Evolutionary conservation across 208 protist species (phyloP), one percentile per base, ranked within the genome.

Genomic region (Naegleria fowleri): DNA sequence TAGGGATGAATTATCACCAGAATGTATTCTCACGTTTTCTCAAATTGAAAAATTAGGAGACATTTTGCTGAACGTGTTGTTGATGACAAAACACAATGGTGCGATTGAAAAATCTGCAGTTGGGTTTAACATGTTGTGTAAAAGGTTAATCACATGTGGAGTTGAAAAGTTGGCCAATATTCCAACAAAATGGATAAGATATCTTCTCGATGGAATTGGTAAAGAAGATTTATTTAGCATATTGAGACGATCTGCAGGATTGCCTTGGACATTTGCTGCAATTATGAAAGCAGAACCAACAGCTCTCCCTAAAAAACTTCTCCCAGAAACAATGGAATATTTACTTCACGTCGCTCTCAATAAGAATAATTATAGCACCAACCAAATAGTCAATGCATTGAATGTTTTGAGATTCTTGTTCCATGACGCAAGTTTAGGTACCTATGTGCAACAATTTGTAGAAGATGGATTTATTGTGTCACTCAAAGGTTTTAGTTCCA

Each of bases 401-500:
- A 97, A 98, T 92, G 96, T 98, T 40, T 90, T 98, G 75, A 97
- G 97, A 92, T 97, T 97, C 92, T 93, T 98, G 51, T 97, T 97
- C 92, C 96, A 97, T 87, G 95, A 97, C 91, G 97, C 95, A 83
- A 52, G 92, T 16, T 95, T 97, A 85, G 36, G 79, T 36, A 6
- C 15, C 5, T 40, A 48, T 33, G 36, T 92, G 43, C 16, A 22
- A 41, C 67, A 67, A 59, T 92, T 86, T n/a, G 93, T 94, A 1
- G 95, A 95, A 25, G 94, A 96, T 40, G 95, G 95, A 52, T 97
- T 98, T 93, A 95, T 93, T 67, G 91, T 95, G n/a, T 93, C 95
- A 15, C 95, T 95, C 7, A 91, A 93, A 19, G 96, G 96, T 41
- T 97, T 98, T 92, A 93, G 95, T 90, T 92, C 96, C 86, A 86